Percentiles rank a stretch among this genome's conserved stretches.
These are phyloP conservation scores for Phaeotremella fagi DNA, from an alignment of 768 basidiomycete genomes.

Conservation along the genomic window DNA sequence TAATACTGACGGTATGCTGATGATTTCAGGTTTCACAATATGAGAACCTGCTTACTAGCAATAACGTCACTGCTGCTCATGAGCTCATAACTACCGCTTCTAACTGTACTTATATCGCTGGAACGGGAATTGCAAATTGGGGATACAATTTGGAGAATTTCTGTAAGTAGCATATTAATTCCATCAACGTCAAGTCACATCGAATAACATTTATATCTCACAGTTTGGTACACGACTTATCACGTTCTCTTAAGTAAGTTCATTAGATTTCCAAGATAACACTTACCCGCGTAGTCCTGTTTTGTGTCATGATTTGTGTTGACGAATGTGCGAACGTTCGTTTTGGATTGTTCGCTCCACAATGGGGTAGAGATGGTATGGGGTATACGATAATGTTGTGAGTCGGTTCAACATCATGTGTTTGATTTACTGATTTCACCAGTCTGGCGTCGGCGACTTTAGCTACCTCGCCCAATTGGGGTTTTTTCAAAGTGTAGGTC, in stretches of 20 bases:
- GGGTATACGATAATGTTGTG: constrained; percentile 40
- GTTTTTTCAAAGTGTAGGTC: constrained; percentile 11
- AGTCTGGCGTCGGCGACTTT: constrained; percentile 20
- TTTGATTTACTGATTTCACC: constrained; percentile 2
- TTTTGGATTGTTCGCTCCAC: constrained; percentile 34
- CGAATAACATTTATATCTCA: background rate
- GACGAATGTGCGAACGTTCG: constrained; percentile 36
- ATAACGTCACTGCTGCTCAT: background rate
- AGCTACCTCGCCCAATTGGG: constrained; percentile 23
- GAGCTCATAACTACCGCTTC: background rate
- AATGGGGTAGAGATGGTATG: constrained; percentile 29
- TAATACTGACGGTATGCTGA: no score
- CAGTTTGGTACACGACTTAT: constrained; percentile 33
- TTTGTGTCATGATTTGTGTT: constrained; percentile 24
- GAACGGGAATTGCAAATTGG: constrained; percentile 34
- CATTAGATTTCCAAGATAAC: background rate
- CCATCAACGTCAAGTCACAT: no score
- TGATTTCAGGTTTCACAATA: background rate
- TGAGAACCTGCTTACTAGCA: background rate
- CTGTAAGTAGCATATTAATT: constrained; percentile 25
- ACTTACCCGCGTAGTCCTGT: constrained; percentile 11
- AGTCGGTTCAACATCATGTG: constrained; percentile 1
- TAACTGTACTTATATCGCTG: constrained; percentile 26
- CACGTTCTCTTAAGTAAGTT: constrained; percentile 23
- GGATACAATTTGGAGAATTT: constrained; percentile 18